Percentiles rank a stretch among this genome's conserved stretches.
These are phyloP conservation scores for Sarocladiaceae sp. DNA, from an alignment of 2,329 filamentous ascomycete genomes.

Conservation along the genomic window DNA sequence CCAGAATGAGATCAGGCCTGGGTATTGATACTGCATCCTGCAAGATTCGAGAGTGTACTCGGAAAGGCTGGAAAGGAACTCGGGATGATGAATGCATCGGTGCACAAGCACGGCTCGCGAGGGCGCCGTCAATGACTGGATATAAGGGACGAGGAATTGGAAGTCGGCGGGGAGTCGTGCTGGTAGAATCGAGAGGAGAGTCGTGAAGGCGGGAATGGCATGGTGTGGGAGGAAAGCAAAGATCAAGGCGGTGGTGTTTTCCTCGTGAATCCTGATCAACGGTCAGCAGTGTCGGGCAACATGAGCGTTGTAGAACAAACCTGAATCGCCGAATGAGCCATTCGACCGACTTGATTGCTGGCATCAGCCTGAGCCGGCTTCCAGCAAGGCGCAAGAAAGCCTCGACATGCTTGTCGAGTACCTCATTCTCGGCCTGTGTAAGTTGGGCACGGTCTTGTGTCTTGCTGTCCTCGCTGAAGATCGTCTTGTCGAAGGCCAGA, in stretches of 20 bases:
- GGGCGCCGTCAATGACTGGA: conserved; percentile 69
- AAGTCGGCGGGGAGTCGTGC: conserved; percentile 69
- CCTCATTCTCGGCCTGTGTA: conserved; percentile 74
- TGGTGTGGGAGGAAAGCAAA: conserved; percentile 93
- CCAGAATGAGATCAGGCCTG: conserved; percentile 84
- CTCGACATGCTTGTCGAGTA: conserved; percentile 73
- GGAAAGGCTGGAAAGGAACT: conserved; percentile 74
- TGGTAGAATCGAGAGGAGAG: conserved; percentile 82
- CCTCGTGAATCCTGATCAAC: conserved; percentile 71
- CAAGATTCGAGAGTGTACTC: conserved; percentile 73
- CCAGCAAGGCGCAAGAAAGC: conserved; percentile 79
- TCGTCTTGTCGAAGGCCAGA: conserved; percentile 63
- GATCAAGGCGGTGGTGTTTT: conserved; percentile 74
- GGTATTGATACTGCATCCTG: conserved; percentile 67
- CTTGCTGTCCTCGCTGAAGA: conserved; percentile 95
- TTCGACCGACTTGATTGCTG: conserved; percentile 86
- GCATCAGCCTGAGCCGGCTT: conserved; percentile 73
- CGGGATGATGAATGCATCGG: conserved; percentile 72
- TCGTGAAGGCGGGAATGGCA: conserved; percentile 76
- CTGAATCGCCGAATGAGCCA: conserved; percentile 91
- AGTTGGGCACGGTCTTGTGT: conserved; percentile 82
- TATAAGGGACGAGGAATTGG: conserved; percentile 82
- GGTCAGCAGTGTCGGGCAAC: conserved; percentile 12
- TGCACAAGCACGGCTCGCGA: conserved; percentile 81
- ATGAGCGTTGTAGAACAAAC: too few relatives aligned